Percentiles rank a stretch among this genome's conserved stretches.
phyloP scores from a whole-genome alignment of 2,329 filamentous ascomycete genomes.

The Colletotrichum falcatum region DNA sequence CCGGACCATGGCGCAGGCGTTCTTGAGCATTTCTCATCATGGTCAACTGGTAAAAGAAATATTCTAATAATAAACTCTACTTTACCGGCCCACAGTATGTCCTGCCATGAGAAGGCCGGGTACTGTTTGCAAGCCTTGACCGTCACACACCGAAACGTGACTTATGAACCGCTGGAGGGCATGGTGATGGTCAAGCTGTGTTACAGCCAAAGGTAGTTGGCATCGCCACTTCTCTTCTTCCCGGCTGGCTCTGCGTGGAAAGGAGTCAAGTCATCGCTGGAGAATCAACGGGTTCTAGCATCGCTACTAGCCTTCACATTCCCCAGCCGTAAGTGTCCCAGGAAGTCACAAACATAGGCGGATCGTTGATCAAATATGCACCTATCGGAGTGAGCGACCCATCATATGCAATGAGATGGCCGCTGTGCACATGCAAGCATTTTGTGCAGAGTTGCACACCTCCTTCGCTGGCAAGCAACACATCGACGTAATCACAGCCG shows the following conservation, averaged over 20 bases:
- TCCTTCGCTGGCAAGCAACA: neutral
- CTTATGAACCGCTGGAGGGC: neutral
- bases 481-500: neutral
- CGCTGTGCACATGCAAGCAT: neutral
- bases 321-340: neutral
- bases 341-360: neutral
- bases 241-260: neutral
- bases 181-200: neutral
- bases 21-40: neutral
- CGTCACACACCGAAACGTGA: neutral
- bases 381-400: fast-evolving
- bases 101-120: too few relatives aligned
- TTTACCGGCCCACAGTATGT: neutral
- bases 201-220: neutral
- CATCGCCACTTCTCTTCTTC: neutral
- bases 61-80: too few relatives aligned
- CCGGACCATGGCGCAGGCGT: neutral
- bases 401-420: neutral
- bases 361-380: neutral
- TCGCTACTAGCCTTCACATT: neutral
- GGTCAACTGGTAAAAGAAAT: too few relatives aligned
- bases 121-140: neutral
- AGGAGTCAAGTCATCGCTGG: neutral
- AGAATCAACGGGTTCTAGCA: neutral
- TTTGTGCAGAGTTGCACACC: neutral